A percentile compares a stretch with the other conserved stretches of the same genome.
Conservation (phyloP, 2,329 filamentous ascomycete genomes). For the Macrophomina pseudophaseolina region DNA sequence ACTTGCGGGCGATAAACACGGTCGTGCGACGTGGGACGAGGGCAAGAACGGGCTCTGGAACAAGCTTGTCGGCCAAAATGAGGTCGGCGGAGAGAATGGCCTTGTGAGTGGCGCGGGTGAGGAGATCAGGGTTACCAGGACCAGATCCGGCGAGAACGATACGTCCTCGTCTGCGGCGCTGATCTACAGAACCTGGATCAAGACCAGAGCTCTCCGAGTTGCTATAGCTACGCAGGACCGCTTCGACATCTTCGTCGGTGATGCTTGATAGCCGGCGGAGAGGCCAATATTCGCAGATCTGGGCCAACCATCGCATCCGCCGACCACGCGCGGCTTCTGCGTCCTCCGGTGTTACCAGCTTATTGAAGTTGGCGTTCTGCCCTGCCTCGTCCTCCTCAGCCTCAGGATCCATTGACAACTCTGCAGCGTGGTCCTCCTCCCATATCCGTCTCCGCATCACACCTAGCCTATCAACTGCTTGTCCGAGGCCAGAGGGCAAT, state of each 20-base stretch:
- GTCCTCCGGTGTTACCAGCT: slow-evolving; percentile 75
- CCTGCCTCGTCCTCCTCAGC: slow-evolving; percentile 68
- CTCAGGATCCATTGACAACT: slow-evolving; percentile 50
- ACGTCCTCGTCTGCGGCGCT: slow-evolving; percentile 57
- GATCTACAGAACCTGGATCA: slow-evolving; percentile 35
- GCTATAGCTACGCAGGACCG: slow-evolving; percentile 75
- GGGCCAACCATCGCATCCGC: slow-evolving; percentile 88
- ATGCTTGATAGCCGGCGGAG: slow-evolving; percentile 80
- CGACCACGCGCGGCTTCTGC: slow-evolving; percentile 75
- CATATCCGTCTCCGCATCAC: slow-evolving; percentile 50
- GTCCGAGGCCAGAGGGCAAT: slow-evolving; percentile 75
- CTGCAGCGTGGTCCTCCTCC: slow-evolving; percentile 57
- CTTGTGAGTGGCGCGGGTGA: slow-evolving; percentile 81
- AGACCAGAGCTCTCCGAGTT: slow-evolving; percentile 42
- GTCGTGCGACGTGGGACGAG: slow-evolving; percentile 88
- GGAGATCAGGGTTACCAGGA: slow-evolving; percentile 87
- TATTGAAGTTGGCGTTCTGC: slow-evolving; percentile 84
- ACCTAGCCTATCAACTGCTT: slow-evolving; percentile 78
- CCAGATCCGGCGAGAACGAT: slow-evolving; percentile 92
- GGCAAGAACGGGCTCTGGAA: slow-evolving; percentile 82
- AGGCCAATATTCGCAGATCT: slow-evolving; percentile 99
- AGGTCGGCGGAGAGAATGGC: slow-evolving; percentile 77
- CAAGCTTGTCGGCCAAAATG: slow-evolving; percentile 85
- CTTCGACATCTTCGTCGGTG: slow-evolving; percentile 77
- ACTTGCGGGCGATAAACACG: slow-evolving; percentile 93